Evolutionary conservation across 331 rosid genomes (phyloP), one percentile per base, ranked within the genome.

Genomic region (Cydonia oblonga): DNA sequence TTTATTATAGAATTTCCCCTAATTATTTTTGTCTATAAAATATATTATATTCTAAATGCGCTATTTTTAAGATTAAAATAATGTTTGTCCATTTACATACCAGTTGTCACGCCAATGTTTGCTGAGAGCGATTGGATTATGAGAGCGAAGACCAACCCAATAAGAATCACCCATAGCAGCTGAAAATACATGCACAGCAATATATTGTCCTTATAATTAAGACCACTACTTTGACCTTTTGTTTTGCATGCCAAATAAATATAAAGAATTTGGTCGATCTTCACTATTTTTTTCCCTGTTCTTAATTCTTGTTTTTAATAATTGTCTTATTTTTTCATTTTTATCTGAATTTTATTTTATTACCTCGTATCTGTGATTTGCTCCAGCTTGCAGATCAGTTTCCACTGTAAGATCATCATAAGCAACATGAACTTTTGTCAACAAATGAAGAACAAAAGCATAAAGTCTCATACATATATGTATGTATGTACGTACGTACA

Each of bases 331-430:
- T 10, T 6, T 54, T n/a, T 46, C 2, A 0, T 0, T 35, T 35
- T 35, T 35, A 13, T 59, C 4, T 38, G 18, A 9, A 4, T n/a
- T 26, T 61, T 3, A 13, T 33, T 56, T 29, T 84, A 93, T 29
- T 87, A 93, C 98, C 97, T 93, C 93, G 33, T 81, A 93, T 81
- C 79, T 42, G 69, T 90, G 93, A 65, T 75, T 75, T 40, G 96
- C 92, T 76, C 98, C 97, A 14, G 98, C 98, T 84, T 93, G 98
- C 25, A 93, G 86, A 82, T 93, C 97, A 78, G 98, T 90, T 85
- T 90, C 93, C 96, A 93, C 97, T 93, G 84, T n/a, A 3, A 63
- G n/a, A 42, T 52, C 14, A 4, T n/a, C 69, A 32, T 24, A 3
- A 14, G 5, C 4, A 49, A n/a, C 0, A 19, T 23, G 12, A 0